Evolutionary conservation across 148 eudicot genomes (phyloP), one percentile per base, ranked within the genome.

Genomic region (Fallopia convolvulus): DNA sequence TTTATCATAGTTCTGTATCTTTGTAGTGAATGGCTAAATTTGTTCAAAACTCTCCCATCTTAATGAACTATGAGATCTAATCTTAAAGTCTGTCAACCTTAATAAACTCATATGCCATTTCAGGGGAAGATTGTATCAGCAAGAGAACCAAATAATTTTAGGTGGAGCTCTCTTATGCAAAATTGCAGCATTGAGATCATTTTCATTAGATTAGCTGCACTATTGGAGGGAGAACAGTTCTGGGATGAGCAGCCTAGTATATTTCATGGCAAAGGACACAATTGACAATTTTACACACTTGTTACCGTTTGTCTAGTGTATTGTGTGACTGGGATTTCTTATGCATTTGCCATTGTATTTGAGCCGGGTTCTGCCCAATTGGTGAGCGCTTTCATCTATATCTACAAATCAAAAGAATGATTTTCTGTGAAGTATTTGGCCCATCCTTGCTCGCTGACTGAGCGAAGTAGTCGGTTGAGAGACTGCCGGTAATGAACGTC

Each of bases 221-320:
- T 90, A 88, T 53, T 90, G 90, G 92, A 86, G 94, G 81, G 94
- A 90, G 75, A 89, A 92, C 72, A 84, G 83, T 75, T 90, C 92
- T 63, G 92, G 94, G 77, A 90, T 90, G 85, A 90, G 94, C 86
- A 88, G 90, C 77, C 61, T 89, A 65, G 94, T 92, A 68, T 85
- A 83, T 79, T 90, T 90, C 80, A 86, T 90, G n/a, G 88, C 92
- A 44, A 90, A 89, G 80, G 94, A 90, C 70, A 88, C 91, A 60
- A 60, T 90, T 12, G 94, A 90, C 79, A 86, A 79, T 49, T 89
- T 90, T 53, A 83, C 78, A 86, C 85, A 17, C 26, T 86, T 39
- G 79, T 90, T 72, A 79, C 87, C 71, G 74, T 87, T 81, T 90
- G 94, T 70, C 87, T 90, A 70, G 92, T 90, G 58, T 90, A 90